Conservation (phyloP, 2,329 filamentous ascomycete species). For the Boeremia exigua region DNA sequence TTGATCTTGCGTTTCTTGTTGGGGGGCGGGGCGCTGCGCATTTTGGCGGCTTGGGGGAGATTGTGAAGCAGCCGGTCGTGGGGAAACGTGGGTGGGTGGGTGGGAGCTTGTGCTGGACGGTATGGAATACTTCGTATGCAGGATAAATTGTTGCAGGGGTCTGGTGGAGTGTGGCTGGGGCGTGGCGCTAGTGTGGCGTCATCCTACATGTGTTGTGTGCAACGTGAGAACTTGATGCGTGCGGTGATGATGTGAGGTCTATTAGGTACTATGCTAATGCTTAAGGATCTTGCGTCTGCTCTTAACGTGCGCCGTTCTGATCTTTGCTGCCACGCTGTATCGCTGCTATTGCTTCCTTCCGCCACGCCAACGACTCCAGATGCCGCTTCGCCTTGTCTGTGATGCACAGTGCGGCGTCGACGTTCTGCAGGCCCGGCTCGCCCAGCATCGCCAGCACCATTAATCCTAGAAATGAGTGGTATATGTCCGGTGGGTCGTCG, state of each 20-base stretch:
- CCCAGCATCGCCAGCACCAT: constrained; percentile 77
- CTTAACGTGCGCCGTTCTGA: constrained; percentile 5
- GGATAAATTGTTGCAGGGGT: constrained; percentile 33
- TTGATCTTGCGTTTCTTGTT: constrained; percentile 43
- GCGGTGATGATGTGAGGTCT: background rate
- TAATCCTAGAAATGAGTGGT: constrained; percentile 88
- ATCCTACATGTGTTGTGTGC: background rate
- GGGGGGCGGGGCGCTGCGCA: constrained; percentile 30
- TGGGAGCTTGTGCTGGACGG: no score
- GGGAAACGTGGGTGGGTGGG: no score
- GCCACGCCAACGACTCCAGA: constrained; percentile 47
- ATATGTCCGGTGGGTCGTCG: constrained; percentile 67
- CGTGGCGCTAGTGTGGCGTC: background rate
- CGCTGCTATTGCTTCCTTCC: constrained; percentile 32
- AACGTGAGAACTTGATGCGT: background rate
- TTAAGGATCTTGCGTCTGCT: constrained; percentile 12
- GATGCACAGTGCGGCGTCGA: constrained; percentile 80
- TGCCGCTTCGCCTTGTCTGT: constrained; percentile 61
- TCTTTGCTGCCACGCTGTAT: background rate
- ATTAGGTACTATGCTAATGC: background rate
- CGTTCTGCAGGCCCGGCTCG: constrained; percentile 69
- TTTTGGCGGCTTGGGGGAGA: background rate
- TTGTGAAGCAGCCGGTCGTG: no score
- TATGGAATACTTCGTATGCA: no score
- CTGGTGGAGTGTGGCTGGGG: background rate